Conservation (phyloP, 352 stramenopile genomes). For the Phytophthora kernoviae region DNA sequence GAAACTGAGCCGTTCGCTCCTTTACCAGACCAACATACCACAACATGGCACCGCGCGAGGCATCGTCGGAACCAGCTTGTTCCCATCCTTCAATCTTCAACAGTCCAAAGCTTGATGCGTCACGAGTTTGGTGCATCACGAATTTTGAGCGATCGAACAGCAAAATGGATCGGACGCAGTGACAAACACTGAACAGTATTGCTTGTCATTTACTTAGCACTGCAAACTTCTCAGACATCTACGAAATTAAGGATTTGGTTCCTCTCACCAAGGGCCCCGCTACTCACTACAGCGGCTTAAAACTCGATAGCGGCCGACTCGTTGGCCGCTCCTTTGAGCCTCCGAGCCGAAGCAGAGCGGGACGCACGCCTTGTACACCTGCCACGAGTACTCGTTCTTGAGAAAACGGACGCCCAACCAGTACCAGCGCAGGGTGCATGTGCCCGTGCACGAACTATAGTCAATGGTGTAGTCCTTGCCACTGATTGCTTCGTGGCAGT, state of each 20-base stretch:
- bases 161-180: slow-evolving; percentile 7
- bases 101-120: too few relatives aligned
- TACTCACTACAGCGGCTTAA: slow-evolving; percentile 4
- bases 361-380: slow-evolving; percentile 57
- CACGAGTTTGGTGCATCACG: slow-evolving; percentile 1
- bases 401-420: slow-evolving; percentile 50
- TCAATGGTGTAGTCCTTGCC: slow-evolving; percentile 46
- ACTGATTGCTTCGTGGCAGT: slow-evolving; percentile 40
- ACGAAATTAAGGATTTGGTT: slow-evolving; percentile 7
- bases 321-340: slow-evolving; percentile 29
- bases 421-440: slow-evolving; percentile 51
- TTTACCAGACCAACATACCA: slow-evolving; percentile 11
- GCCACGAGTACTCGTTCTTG: slow-evolving; percentile 58
- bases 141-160: slow-evolving; percentile 1
- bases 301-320: slow-evolving; percentile 26
- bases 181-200: background rate
- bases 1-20: slow-evolving; percentile 7
- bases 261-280: background rate
- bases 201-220: background rate
- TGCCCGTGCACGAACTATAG: slow-evolving; percentile 48
- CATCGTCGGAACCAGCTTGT: slow-evolving; percentile 19
- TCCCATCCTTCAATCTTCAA: slow-evolving; percentile 7
- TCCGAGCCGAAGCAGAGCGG: slow-evolving; percentile 30
- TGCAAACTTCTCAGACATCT: slow-evolving; percentile 13
- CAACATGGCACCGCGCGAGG: slow-evolving; percentile 6